These are phyloP conservation scores for Halenospora varia DNA, from an alignment of 495 filamentous ascomycete genomes.

Conservation along the genomic window DNA sequence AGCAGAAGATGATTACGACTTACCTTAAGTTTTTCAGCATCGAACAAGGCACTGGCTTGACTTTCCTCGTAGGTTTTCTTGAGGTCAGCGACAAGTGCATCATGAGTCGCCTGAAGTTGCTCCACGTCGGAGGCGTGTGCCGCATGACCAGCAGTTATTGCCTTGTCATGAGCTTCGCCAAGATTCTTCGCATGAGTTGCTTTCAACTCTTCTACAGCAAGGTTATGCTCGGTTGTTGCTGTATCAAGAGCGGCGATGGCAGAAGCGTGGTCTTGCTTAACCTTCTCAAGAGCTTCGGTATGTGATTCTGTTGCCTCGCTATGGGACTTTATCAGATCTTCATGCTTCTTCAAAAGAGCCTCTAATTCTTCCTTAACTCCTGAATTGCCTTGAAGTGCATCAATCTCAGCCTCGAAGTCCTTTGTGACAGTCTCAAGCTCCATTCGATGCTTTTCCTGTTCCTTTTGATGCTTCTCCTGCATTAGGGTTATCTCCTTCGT, in stretches of 20 bases:
- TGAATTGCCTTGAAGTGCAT: slow-evolving; percentile 50
- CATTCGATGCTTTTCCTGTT: slow-evolving; percentile 17
- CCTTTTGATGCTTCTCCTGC: slow-evolving; percentile 42
- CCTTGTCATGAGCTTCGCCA: slow-evolving; percentile 33
- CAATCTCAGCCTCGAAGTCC: slow-evolving; percentile 53
- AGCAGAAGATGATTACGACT: slow-evolving; percentile 9
- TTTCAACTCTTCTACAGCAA: slow-evolving; percentile 34
- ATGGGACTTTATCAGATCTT: slow-evolving; percentile 42
- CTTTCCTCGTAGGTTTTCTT: slow-evolving; percentile 33
- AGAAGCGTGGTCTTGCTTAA: slow-evolving; percentile 44
- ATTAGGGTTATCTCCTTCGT: slow-evolving; percentile 29
- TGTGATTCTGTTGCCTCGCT: slow-evolving; percentile 31
- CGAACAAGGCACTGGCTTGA: slow-evolving; percentile 2
- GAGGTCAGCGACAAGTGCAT: slow-evolving; percentile 36
- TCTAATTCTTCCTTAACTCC: slow-evolving; percentile 51
- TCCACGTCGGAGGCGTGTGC: slow-evolving; percentile 43
- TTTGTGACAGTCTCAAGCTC: slow-evolving; percentile 42
- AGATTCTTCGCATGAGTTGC: slow-evolving; percentile 36
- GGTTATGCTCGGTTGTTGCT: slow-evolving; percentile 26
- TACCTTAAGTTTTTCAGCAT: slow-evolving; percentile 18
- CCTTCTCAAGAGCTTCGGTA: slow-evolving; percentile 33
- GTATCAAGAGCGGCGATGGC: slow-evolving; percentile 30
- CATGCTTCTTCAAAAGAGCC: slow-evolving; percentile 42
- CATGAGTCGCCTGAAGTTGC: slow-evolving; percentile 40
- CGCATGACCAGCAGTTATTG: slow-evolving; percentile 22